phyloP scores from a whole-genome alignment of 768 basidiomycete genomes.

The Mycena indigotica region DNA sequence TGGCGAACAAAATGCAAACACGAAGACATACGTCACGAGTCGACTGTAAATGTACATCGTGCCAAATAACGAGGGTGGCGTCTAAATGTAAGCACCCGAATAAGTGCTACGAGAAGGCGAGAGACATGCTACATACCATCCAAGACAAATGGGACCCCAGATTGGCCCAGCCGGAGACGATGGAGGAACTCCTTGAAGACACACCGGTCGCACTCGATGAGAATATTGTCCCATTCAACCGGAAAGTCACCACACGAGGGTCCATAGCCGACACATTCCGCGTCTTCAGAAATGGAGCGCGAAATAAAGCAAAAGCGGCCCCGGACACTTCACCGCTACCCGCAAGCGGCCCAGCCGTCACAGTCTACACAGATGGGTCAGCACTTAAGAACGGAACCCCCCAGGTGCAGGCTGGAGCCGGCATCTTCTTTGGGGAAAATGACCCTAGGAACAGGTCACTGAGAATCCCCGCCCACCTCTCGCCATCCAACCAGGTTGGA shows the following conservation, averaged over 20 bases:
- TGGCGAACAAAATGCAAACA: background rate
- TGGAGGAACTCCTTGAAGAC: background rate
- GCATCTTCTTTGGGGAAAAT: background rate
- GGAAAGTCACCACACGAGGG: background rate
- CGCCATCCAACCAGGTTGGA: constrained; percentile 1
- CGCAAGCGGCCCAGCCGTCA: background rate
- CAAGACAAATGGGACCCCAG: background rate
- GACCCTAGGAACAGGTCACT: background rate
- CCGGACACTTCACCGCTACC: background rate
- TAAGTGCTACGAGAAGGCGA: background rate
- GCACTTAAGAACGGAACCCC: background rate
- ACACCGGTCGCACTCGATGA: background rate
- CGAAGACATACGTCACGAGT: background rate
- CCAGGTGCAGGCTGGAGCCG: background rate
- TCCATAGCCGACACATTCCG: background rate
- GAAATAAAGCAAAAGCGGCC: background rate
- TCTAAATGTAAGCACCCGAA: background rate
- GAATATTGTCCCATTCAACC: background rate
- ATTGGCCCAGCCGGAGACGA: background rate
- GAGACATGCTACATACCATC: background rate
- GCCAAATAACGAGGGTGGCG: background rate
- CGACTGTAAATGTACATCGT: background rate
- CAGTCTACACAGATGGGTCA: background rate
- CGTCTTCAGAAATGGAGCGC: background rate
- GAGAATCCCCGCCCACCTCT: background rate